Evolutionary conservation across 2,329 filamentous ascomycete species (phyloP), one percentile per base, ranked within the genome.

Genomic region (Calonectria pseudoturangicola): DNA sequence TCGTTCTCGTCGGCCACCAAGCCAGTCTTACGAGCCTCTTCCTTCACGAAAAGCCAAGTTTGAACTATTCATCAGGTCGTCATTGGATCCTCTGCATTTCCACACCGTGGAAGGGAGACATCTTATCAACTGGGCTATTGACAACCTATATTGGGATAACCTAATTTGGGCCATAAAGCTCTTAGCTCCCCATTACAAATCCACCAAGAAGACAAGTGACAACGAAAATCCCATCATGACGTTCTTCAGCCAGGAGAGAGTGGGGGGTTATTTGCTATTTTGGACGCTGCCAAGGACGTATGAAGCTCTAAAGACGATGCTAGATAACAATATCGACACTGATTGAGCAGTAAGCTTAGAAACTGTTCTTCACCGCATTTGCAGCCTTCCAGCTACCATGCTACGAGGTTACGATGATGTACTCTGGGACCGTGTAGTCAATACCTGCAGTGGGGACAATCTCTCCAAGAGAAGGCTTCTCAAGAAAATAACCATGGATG

Each of bases 71-170:
- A 45, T 68, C 25, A 13, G 16, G 12, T 28, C 39, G 9, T 21
- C 30, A 3, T 3, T 56, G 2, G 43, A 21, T 0, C 45, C n/a
- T 3, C 16, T 9, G 13, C 36, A 58, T 13, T 68, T 68, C 25
- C 48, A 68, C 18, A 62, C 33, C 18, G 33, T 25, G 0, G 50
- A 56, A 10, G 68, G 72, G 2, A 60, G 45, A 4, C 60, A 56
- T 27, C 8, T 69, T n/a, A 25, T 74, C 13, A 58, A 63, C 33
- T 72, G 70, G 70, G 72, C 72, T 4, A 68, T 72, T 7, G 70
- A 70, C n/a, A 66, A 58, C 18, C 43, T 73, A 2, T 41, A 54
- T 25, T n/a, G 45, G 0, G 8, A 45, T 13, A 39, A 65, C n/a
- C 18, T 73, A 27, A 30, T 28, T 2, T 51, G 65, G 63, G 69